phyloP scores from a whole-genome alignment of 2,329 filamentous ascomycete species.

The Fragosphaeria purpurea region DNA sequence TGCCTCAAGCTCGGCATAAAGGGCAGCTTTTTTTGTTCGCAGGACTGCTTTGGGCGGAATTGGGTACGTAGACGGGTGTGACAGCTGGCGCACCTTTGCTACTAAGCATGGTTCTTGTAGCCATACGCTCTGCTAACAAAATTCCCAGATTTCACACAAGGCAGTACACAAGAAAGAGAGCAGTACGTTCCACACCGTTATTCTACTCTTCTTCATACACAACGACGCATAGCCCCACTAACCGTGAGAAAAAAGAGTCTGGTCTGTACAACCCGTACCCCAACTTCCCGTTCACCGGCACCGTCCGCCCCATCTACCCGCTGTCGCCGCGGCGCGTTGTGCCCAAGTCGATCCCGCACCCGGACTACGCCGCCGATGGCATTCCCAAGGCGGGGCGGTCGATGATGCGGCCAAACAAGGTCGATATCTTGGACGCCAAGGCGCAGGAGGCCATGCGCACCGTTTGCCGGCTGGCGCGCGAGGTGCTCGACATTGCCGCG shows the following conservation, averaged over 20 bases:
- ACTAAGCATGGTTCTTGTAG: too few species aligned
- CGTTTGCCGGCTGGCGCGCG: constrained; percentile 75
- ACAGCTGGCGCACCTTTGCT: too few species aligned
- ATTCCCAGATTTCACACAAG: constrained; percentile 67
- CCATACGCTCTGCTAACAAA: background rate
- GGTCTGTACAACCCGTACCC: constrained; percentile 90
- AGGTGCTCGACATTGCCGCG: constrained; percentile 87
- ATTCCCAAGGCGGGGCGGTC: constrained; percentile 53
- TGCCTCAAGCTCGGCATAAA: constrained; percentile 81
- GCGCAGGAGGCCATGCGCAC: constrained; percentile 86
- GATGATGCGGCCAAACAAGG: constrained; percentile 64
- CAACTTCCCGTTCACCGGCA: constrained; percentile 70
- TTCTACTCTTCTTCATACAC: background rate
- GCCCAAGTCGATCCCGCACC: constrained; percentile 69
- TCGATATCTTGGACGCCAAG: constrained; percentile 69
- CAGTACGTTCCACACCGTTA: constrained; percentile 33
- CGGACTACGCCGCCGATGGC: constrained; percentile 82
- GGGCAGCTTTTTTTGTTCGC: constrained; percentile 93
- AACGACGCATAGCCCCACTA: background rate
- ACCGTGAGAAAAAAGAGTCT: constrained; percentile 46
- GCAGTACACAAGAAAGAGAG: constrained; percentile 69
- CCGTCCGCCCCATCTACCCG: constrained; percentile 77
- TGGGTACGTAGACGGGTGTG: constrained; percentile 52
- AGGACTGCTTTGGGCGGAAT: constrained; percentile 98
- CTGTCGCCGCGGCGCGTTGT: constrained; percentile 63